These are phyloP conservation scores for Drechslerella coelobrocha DNA, from an alignment of 2,329 filamentous ascomycete genomes.

Conservation along the genomic window DNA sequence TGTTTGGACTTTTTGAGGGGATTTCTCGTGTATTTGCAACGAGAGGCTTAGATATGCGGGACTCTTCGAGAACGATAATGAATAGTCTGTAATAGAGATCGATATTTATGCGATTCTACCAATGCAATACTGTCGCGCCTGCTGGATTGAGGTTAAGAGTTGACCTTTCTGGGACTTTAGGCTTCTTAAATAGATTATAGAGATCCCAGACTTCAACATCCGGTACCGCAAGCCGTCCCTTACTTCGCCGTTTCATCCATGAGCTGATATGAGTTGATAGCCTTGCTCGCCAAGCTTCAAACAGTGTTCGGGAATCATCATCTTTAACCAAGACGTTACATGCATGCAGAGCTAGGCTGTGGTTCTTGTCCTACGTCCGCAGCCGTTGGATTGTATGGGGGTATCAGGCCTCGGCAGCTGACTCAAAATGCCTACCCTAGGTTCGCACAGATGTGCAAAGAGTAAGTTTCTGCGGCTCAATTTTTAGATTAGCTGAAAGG, in stretches of 20 bases:
- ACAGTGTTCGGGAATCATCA: conserved; percentile 15
- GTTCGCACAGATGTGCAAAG: neutral
- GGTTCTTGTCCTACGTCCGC: conserved; percentile 41
- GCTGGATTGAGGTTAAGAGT: conserved; percentile 4
- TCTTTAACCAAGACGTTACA: conserved; percentile 25
- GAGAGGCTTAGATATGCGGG: neutral
- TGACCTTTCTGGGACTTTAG: conserved; percentile 6
- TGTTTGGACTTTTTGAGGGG: neutral
- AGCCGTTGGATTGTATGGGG: conserved; percentile 17
- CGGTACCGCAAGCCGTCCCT: conserved; percentile 42
- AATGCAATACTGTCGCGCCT: conserved; percentile 9
- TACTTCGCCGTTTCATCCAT: conserved; percentile 23
- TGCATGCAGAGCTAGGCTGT: conserved; percentile 33
- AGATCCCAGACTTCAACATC: conserved; percentile 18
- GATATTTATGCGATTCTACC: no score
- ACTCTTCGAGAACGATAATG: conserved; percentile 1
- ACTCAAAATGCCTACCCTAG: neutral
- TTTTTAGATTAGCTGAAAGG: conserved; percentile 22
- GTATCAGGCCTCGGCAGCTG: conserved; percentile 24
- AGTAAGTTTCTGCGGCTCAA: conserved; percentile 31
- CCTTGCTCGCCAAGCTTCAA: conserved; percentile 18
- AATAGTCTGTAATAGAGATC: no score
- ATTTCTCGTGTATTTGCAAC: conserved; percentile 12
- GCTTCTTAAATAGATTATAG: conserved; percentile 43
- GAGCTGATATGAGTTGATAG: conserved; percentile 28